These are phyloP conservation scores for Teunomyces cretensis DNA, from an alignment of 805 yeast species.

Conservation along the genomic window DNA sequence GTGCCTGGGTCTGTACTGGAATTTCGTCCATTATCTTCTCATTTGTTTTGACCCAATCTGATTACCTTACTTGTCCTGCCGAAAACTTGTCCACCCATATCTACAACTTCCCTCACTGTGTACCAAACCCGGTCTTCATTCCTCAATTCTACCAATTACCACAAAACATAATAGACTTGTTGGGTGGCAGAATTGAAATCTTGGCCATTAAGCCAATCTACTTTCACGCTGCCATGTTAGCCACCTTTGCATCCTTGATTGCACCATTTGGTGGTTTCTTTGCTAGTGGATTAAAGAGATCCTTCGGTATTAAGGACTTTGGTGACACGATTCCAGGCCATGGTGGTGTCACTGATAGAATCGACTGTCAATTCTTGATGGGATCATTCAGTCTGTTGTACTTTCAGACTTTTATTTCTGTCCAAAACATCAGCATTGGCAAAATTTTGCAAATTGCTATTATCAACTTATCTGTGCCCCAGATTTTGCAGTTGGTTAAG, in stretches of 20 bases:
- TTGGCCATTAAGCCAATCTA: slow-evolving; percentile 81
- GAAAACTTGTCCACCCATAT: slow-evolving; percentile 60
- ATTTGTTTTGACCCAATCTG: slow-evolving; percentile 59
- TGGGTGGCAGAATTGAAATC: slow-evolving; percentile 38
- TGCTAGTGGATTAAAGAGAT: slow-evolving; percentile 95
- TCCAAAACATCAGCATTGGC: slow-evolving; percentile 69
- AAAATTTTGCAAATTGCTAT: slow-evolving; percentile 73
- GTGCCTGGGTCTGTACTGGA: slow-evolving; percentile 95
- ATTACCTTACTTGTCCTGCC: slow-evolving; percentile 88
- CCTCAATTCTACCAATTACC: slow-evolving; percentile 81
- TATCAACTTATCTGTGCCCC: slow-evolving; percentile 63
- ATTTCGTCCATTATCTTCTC: slow-evolving; percentile 68
- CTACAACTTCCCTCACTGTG: slow-evolving; percentile 68
- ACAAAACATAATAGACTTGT: slow-evolving; percentile 52
- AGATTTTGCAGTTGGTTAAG: slow-evolving; percentile 61
- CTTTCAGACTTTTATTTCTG: slow-evolving; percentile 86
- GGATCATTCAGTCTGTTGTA: slow-evolving; percentile 92
- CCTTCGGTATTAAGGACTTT: slow-evolving; percentile 94
- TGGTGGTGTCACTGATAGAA: slow-evolving; percentile 96
- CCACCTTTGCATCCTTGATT: slow-evolving; percentile 92
- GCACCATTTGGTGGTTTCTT: slow-evolving; percentile 99
- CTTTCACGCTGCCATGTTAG: slow-evolving; percentile 80
- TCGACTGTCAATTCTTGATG: slow-evolving; percentile 98
- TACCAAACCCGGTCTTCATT: slow-evolving; percentile 83
- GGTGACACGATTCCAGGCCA: slow-evolving; percentile 99